Conservation (phyloP, 306 rosid species). For the Cicer cuneatum region DNA sequence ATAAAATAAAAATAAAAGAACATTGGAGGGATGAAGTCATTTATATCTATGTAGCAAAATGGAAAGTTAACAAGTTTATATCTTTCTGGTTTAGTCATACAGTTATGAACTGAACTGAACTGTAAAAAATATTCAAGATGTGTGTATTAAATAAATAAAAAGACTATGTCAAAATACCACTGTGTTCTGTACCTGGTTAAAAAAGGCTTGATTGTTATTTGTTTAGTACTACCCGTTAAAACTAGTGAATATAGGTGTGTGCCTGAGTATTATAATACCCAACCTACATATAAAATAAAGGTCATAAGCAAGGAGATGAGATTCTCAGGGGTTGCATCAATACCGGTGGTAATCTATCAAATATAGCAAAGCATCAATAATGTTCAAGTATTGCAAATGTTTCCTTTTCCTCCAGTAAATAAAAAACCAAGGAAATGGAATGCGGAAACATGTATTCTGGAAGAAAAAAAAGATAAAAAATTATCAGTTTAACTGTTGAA, state of each 20-base stretch:
- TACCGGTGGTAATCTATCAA: background rate
- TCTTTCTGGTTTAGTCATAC: background rate
- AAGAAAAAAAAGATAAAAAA: background rate
- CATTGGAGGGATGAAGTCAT: constrained; percentile 11
- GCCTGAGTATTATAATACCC: background rate
- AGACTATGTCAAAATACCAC: background rate
- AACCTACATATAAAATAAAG: background rate
- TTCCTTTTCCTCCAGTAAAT: constrained; percentile 68
- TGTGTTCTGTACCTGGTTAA: background rate
- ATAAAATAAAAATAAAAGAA: background rate
- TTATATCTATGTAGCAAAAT: constrained; percentile 6
- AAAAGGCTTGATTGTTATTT: background rate
- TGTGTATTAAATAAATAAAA: background rate
- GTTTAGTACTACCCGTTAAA: background rate
- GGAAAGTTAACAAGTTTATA: background rate
- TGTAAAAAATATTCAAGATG: background rate
- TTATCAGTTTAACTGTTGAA: constrained; percentile 4
- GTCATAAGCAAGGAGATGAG: background rate
- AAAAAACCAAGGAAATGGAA: constrained; percentile 14
- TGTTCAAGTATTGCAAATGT: constrained; percentile 71
- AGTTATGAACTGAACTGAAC: background rate
- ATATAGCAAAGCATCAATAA: constrained; percentile 58
- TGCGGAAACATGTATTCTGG: constrained; percentile 10
- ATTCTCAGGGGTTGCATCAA: background rate
- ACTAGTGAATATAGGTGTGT: background rate